These are phyloP conservation scores for Pythium graminicola DNA, from an alignment of 352 stramenopile species.

Conservation along the genomic window DNA sequence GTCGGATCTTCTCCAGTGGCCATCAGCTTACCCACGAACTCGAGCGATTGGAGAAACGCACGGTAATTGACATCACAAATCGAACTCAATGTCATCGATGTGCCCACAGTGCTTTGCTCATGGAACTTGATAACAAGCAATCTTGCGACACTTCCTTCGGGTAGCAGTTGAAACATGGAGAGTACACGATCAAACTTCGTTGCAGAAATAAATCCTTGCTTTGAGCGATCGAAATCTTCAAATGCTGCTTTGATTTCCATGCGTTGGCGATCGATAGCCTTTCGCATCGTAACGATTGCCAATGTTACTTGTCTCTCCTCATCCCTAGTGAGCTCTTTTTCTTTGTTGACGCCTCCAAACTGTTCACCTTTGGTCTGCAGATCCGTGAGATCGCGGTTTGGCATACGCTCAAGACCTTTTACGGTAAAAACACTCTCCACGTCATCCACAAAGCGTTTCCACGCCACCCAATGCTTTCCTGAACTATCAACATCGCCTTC, in stretches of 20 bases:
- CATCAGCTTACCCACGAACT: conserved; percentile 30
- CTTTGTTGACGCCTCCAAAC: conserved; percentile 44
- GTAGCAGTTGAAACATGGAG: conserved; percentile 66
- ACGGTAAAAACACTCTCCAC: conserved; percentile 76
- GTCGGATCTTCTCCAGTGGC: conserved; percentile 18
- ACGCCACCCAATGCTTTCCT: conserved; percentile 52
- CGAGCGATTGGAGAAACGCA: conserved; percentile 62
- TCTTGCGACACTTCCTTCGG: conserved; percentile 35
- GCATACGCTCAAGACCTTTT: conserved; percentile 60
- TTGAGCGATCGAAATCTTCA: conserved; percentile 74
- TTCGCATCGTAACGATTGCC: conserved; percentile 41
- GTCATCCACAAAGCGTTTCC: conserved; percentile 77
- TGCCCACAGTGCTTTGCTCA: conserved; percentile 43
- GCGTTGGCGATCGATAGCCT: conserved; percentile 54
- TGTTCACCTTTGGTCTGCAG: conserved; percentile 46
- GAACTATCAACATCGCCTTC: conserved; percentile 55
- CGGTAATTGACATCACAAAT: conserved; percentile 83
- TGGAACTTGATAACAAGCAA: conserved; percentile 72
- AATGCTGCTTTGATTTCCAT: conserved; percentile 77
- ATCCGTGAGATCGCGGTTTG: conserved; percentile 44
- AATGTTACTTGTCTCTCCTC: conserved; percentile 53
- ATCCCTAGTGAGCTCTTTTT: conserved; percentile 40
- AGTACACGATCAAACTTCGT: conserved; percentile 81
- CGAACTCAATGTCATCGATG: conserved; percentile 45
- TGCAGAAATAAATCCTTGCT: conserved; percentile 69